Percentiles rank a stretch among this genome's conserved stretches.
Evolutionary conservation across 2,329 filamentous ascomycete genomes (phyloP).

Genomic region (Nemania sp.): DNA sequence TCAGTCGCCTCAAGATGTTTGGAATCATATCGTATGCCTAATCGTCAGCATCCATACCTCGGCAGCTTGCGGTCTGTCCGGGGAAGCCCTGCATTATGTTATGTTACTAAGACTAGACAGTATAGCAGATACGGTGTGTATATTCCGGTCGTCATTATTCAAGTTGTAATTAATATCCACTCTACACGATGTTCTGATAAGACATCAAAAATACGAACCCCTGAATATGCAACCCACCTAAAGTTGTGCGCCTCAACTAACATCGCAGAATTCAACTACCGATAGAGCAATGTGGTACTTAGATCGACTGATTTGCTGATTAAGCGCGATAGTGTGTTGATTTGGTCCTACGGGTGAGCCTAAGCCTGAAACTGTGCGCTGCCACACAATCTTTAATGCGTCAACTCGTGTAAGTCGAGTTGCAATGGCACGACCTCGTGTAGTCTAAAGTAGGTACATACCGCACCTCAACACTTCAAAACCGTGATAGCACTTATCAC

Average conservation of each 20-base stretch:
- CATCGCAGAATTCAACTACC: slow-evolving; percentile 1
- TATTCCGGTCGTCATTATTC: background rate
- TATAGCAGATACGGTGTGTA: background rate
- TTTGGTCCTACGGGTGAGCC: background rate
- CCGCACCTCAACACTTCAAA: too few species aligned
- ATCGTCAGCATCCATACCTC: background rate
- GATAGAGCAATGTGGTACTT: background rate
- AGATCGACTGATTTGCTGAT: slow-evolving; percentile 4
- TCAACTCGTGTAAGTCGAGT: slow-evolving; percentile 1
- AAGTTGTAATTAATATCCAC: background rate
- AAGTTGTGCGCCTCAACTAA: background rate
- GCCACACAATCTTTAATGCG: background rate
- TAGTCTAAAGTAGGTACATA: background rate
- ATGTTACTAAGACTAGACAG: background rate
- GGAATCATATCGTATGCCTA: slow-evolving; percentile 1
- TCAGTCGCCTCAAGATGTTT: background rate
- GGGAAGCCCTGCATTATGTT: slow-evolving; percentile 1
- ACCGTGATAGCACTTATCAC: too few species aligned
- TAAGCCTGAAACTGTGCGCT: slow-evolving; percentile 8
- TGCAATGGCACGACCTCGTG: background rate
- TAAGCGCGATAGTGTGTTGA: background rate
- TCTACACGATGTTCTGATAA: background rate
- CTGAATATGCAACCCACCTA: background rate
- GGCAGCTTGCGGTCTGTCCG: background rate
- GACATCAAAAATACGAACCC: background rate